Evolutionary conservation across 2,329 filamentous ascomycete species (phyloP), one percentile per base, ranked within the genome.

Genomic region (Salinomyces thailandicus): DNA sequence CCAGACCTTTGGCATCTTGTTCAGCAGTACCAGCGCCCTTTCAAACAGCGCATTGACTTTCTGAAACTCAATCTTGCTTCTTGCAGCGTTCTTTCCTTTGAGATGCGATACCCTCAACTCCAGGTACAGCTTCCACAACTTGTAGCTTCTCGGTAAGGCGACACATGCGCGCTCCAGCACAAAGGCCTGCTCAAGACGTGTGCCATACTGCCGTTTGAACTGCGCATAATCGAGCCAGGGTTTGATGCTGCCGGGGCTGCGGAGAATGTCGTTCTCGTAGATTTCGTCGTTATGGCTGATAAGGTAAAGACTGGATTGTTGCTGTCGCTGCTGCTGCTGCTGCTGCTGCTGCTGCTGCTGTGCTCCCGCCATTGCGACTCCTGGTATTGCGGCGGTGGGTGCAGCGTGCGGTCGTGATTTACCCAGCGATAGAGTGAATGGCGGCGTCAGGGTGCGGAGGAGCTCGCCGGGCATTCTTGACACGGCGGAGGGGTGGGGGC

Each of bases 1-100:
- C 93, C 91, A 98, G 57, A 98, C 91, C 48, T 78, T 76, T 16
- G 93, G 91, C 91, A 98, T 98, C 66, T 98, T 98, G 66, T 98
- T 95, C 44, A 98, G 73, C 27, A 98, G 71, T 40, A 95, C 84
- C 35, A 98, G 67, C 3, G 91, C 87, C 50, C 85, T 76, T 64
- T 98, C 91, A 58, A 94, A 98, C 27, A 96, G 75, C 36, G 84
- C 73, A 59, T 98, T 98, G 58, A 96, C 86, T 62, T 96, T 98
- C 55, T 79, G 74, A 62, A 81, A 96, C 55, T 98, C 87, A 41
- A 74, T 66, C 35, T 77, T 76, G 59, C 83, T 85, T 39, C 79
- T 72, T 38, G 84, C 82, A 9, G 89, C 78, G 59, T 94, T 96
- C 49, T 89, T 76, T 55, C 79, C 81, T 43, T 77, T 70, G 31